These are phyloP conservation scores for Sugiyamaella chiloensis DNA, from an alignment of 805 yeast species.

Conservation along the genomic window DNA sequence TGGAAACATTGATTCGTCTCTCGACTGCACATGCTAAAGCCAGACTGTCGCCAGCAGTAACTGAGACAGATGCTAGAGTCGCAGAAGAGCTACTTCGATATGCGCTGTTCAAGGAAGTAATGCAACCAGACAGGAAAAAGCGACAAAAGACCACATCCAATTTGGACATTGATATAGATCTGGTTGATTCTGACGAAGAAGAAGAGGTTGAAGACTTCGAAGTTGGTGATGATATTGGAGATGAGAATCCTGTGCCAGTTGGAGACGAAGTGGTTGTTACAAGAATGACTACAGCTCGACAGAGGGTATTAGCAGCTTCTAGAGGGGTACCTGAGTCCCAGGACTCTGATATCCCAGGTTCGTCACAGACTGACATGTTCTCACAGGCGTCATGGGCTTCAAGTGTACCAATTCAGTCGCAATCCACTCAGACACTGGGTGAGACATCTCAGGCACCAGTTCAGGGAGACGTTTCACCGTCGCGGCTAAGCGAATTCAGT, in stretches of 20 bases:
- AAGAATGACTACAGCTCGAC: constrained; percentile 27
- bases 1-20: constrained; percentile 91
- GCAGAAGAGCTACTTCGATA: constrained; percentile 84
- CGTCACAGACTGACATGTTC: constrained; percentile 2
- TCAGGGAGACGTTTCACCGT: constrained; percentile 45
- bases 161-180: constrained; percentile 33
- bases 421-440: constrained; percentile 14
- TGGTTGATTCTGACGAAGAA: constrained; percentile 47
- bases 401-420: constrained; percentile 1
- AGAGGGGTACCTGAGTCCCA: constrained; percentile 6
- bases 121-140: constrained; percentile 39
- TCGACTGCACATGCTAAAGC: constrained; percentile 97
- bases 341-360: not conserved
- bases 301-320: constrained; percentile 18
- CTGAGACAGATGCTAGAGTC: constrained; percentile 71
- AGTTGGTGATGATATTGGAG: constrained; percentile 22
- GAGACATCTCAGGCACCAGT: constrained; percentile 20
- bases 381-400: constrained; percentile 25
- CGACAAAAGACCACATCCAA: constrained; percentile 30
- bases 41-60: constrained; percentile 74
- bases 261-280: constrained; percentile 42
- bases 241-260: constrained; percentile 57
- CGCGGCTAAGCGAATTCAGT: constrained; percentile 47
- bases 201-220: constrained; percentile 44
- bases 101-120: constrained; percentile 78